Conservation (phyloP, 306 rosid genomes). For the Chamaecrista fasciculata region DNA sequence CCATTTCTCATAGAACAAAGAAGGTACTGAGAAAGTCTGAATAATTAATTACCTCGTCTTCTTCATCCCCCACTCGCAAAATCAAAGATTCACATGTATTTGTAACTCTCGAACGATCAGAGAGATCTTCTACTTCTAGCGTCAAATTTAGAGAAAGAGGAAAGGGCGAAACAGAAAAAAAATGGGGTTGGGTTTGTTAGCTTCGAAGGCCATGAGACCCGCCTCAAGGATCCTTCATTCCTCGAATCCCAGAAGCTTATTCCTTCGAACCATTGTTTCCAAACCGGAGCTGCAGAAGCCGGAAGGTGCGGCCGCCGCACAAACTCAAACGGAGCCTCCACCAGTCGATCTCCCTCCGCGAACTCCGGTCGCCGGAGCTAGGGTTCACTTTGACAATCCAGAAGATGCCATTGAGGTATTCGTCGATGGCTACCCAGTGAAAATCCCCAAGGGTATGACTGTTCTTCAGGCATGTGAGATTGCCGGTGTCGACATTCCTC, state of each 20-base stretch:
- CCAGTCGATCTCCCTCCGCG: constrained; percentile 55
- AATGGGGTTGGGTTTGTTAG: constrained; percentile 90
- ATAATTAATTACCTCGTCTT: not conserved
- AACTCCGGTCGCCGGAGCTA: constrained; percentile 68
- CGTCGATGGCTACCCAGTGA: constrained; percentile 89
- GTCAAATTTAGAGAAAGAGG: not conserved
- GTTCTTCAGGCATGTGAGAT: constrained; percentile 96
- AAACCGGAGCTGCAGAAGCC: constrained; percentile 76
- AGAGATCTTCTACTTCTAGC: not conserved
- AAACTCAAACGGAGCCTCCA: constrained; percentile 44
- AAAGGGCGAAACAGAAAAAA: constrained; percentile 18
- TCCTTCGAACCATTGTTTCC: constrained; percentile 64
- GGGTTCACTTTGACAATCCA: constrained; percentile 70
- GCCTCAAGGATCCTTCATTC: constrained; percentile 56
- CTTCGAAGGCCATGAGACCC: constrained; percentile 68
- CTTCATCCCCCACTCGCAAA: not conserved
- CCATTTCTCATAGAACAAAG: not conserved
- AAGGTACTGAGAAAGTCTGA: not conserved
- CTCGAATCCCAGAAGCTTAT: constrained; percentile 38
- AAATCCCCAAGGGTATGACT: constrained; percentile 91
- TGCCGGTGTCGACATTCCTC: constrained; percentile 93
- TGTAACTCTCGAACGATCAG: constrained; percentile 29
- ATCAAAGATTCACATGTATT: not conserved
- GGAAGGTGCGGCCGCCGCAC: constrained; percentile 67
- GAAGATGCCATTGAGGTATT: constrained; percentile 92